Evolutionary conservation across 306 rosid genomes (phyloP), one percentile per base, ranked within the genome.

Genomic region (Acacia confusa): DNA sequence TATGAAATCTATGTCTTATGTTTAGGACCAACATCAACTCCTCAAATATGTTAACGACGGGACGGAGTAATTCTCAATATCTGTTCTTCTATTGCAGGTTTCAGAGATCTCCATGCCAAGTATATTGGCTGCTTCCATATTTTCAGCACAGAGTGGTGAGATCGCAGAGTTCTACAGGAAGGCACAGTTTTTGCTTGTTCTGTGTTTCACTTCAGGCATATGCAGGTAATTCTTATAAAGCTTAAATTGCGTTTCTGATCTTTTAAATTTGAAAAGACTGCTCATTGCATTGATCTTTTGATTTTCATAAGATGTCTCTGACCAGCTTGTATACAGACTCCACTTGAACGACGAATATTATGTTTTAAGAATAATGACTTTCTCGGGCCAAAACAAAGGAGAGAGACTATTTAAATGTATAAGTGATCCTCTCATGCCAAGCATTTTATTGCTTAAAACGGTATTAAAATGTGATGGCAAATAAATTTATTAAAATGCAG

Each of bases 101-200:
- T 90, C 97, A 13, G 97, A 94, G 82, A 89, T 94, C 71, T 82
- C 94, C 69, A 92, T 94, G 47, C 98, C 98, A 5, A 83, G 90
- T 55, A 82, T 86, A 78, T 69, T 92, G 83, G 79, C 97, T 7
- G 93, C 91, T 8, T 86, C 94, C 36, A 88, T 93, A 63, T 94
- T 94, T 84, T 84, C 91, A 75, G 98, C 98, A 19, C 92, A 88
- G 79, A 84, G 87, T 45, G 91, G 97, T 16, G 86, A 94, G 78
- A 53, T 78, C 28, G 12, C 8, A 61, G 85, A 70, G 55, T 94
- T 94, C 79, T 83, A 81, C 64, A 84, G 89, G 88, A 92, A 88
- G 67, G 80, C 88, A 6, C 61, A 76, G 78, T 45, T 84, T 71
- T 80, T 94, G 76, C 84, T 83, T 82, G 69, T 91, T 19, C 70